Conservation (phyloP, 345 rosid genomes). For the Theobroma cacao region DNA sequence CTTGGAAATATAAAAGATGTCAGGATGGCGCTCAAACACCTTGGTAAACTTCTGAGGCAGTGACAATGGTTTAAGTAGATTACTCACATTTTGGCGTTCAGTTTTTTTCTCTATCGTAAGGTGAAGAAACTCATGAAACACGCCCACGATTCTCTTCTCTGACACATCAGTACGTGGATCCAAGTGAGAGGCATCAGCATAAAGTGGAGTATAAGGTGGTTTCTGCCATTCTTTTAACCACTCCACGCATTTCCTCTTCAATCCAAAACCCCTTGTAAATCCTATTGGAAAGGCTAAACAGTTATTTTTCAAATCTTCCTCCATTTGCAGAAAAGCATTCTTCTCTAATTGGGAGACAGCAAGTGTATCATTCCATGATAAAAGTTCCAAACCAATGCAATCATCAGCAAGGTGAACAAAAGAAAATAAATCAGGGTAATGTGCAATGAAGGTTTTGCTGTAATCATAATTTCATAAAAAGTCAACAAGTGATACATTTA, state of each 20-base stretch:
- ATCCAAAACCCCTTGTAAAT: conserved; percentile 80
- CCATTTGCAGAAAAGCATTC: conserved; percentile 31
- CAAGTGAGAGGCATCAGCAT: no score
- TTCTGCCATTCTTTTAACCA: conserved; percentile 90
- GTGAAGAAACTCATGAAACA: conserved; percentile 90
- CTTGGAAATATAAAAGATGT: conserved; percentile 72
- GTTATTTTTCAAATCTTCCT: conserved; percentile 19
- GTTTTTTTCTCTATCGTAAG: conserved; percentile 64
- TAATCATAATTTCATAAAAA: no score
- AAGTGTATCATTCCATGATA: conserved; percentile 52
- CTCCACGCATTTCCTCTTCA: conserved; percentile 68
- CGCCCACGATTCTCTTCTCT: conserved; percentile 89
- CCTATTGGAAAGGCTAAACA: conserved; percentile 60
- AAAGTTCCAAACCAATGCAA: conserved; percentile 55
- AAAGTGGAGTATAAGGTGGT: conserved; percentile 78
- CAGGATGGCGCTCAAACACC: conserved; percentile 87
- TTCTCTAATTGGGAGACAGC: conserved; percentile 57
- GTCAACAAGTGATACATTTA: no score
- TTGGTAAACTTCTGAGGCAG: conserved; percentile 84
- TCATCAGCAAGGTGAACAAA: conserved; percentile 46
- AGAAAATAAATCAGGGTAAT: conserved; percentile 47
- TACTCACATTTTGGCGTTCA: conserved; percentile 74
- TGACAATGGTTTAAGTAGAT: conserved; percentile 63
- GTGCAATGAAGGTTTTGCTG: conserved; percentile 35
- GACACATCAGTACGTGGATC: conserved; percentile 81